Conservation (phyloP, 2,329 filamentous ascomycete genomes). For the Venturia asperata region DNA sequence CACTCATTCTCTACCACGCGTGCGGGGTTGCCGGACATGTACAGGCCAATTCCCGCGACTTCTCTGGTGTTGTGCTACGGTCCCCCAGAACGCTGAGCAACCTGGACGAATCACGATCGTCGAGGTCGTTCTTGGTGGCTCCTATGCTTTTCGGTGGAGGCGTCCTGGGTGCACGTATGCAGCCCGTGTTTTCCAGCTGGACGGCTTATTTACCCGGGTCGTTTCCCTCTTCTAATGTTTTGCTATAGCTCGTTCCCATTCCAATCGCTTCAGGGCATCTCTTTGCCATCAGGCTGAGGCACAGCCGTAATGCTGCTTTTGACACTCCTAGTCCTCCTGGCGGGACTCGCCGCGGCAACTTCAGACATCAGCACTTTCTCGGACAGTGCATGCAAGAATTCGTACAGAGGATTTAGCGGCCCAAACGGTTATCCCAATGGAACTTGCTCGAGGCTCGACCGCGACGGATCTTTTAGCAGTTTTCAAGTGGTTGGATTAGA, state of each 20-base stretch:
- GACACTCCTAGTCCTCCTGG: not conserved
- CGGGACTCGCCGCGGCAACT: not conserved
- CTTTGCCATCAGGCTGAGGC: not conserved
- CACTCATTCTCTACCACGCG: not conserved
- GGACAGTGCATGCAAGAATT: slow-evolving; percentile 11
- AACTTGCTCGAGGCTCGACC: slow-evolving; percentile 8
- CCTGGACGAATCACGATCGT: slow-evolving; percentile 8
- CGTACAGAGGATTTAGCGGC: not conserved
- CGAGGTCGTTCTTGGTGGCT: not conserved
- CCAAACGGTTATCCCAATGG: slow-evolving; percentile 17
- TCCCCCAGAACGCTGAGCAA: not conserved
- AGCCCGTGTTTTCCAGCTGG: not conserved
- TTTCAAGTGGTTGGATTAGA: slow-evolving; percentile 27
- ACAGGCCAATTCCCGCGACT: not conserved
- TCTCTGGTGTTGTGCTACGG: not conserved
- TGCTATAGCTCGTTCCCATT: not conserved
- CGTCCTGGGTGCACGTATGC: slow-evolving; percentile 11
- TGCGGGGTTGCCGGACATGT: not conserved
- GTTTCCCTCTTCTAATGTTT: not conserved
- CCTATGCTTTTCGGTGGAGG: slow-evolving; percentile 1
- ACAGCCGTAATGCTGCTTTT: not conserved
- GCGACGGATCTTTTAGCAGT: slow-evolving; percentile 19
- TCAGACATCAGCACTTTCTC: slow-evolving; percentile 13
- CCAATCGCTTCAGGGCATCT: not conserved
- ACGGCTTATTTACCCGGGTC: not conserved